These are phyloP conservation scores for Akanthomyces lecanii DNA, from an alignment of 2,329 filamentous ascomycete species.

Conservation along the genomic window DNA sequence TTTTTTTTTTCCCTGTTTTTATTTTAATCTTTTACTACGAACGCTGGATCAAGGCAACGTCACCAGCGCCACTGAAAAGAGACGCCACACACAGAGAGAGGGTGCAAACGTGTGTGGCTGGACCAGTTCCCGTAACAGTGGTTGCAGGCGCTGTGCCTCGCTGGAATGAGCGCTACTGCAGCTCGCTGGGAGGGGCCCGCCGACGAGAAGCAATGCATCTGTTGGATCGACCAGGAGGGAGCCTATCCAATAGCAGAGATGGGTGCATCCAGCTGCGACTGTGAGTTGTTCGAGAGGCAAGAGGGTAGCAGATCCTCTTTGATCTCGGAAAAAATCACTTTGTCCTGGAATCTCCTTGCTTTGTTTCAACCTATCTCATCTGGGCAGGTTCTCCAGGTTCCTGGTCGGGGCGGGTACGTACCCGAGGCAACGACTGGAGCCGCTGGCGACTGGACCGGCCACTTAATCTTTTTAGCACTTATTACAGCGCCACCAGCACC, in stretches of 20 bases:
- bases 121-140: not conserved
- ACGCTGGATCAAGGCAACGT: not conserved
- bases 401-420: slow-evolving; percentile 1
- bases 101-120: too few species aligned
- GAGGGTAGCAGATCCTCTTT: not conserved
- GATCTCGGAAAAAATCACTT: not conserved
- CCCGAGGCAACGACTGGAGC: slow-evolving; percentile 10
- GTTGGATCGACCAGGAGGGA: not conserved
- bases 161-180: not conserved
- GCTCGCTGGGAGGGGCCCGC: not conserved
- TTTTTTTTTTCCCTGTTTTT: too few species aligned
- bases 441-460: not conserved
- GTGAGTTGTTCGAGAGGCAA: not conserved
- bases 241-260: not conserved
- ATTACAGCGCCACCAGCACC: too few species aligned
- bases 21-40: too few species aligned
- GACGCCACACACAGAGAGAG: too few species aligned
- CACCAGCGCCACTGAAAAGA: not conserved
- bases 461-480: not conserved
- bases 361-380: not conserved
- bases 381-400: not conserved
- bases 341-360: not conserved
- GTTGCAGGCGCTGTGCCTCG: not conserved
- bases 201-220: not conserved
- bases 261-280: too few species aligned